These are phyloP conservation scores for Trichophyton mentagrophytes DNA, from an alignment of 2,329 filamentous ascomycete species.

Conservation along the genomic window DNA sequence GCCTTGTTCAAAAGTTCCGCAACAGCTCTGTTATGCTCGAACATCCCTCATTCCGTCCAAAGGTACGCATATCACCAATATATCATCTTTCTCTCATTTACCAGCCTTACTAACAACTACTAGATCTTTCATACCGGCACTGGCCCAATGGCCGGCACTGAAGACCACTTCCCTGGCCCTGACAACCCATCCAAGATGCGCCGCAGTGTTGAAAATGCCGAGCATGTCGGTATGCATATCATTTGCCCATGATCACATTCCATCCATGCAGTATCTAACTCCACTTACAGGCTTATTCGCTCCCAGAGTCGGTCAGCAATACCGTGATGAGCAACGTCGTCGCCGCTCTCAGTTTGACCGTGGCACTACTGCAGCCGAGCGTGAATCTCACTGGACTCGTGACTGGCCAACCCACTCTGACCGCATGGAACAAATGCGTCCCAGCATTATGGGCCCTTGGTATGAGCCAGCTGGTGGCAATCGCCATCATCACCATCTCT, in stretches of 20 bases:
- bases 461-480: slow-evolving; percentile 4
- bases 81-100: slow-evolving; percentile 31
- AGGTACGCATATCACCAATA: slow-evolving; percentile 41
- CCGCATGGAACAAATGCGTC: neutral
- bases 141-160: slow-evolving; percentile 49
- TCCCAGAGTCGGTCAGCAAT: slow-evolving; percentile 60
- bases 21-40: slow-evolving; percentile 96
- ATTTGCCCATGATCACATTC: neutral
- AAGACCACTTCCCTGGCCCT: slow-evolving; percentile 62
- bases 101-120: slow-evolving; percentile 19
- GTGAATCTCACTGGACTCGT: slow-evolving; percentile 33
- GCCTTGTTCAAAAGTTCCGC: slow-evolving; percentile 84
- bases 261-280: neutral
- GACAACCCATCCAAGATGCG: slow-evolving; percentile 83
- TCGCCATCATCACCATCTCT: neutral
- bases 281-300: slow-evolving; percentile 57
- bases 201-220: slow-evolving; percentile 74
- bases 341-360: slow-evolving; percentile 69
- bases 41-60: slow-evolving; percentile 65
- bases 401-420: slow-evolving; percentile 6
- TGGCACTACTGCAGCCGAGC: slow-evolving; percentile 58
- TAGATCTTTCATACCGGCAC: slow-evolving; percentile 43
- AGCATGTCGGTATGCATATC: slow-evolving; percentile 56
- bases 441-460: slow-evolving; percentile 5
- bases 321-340: slow-evolving; percentile 61